Evolutionary conservation across 2,329 filamentous ascomycete species (phyloP).

Genomic region (Helminthosporium solani): DNA sequence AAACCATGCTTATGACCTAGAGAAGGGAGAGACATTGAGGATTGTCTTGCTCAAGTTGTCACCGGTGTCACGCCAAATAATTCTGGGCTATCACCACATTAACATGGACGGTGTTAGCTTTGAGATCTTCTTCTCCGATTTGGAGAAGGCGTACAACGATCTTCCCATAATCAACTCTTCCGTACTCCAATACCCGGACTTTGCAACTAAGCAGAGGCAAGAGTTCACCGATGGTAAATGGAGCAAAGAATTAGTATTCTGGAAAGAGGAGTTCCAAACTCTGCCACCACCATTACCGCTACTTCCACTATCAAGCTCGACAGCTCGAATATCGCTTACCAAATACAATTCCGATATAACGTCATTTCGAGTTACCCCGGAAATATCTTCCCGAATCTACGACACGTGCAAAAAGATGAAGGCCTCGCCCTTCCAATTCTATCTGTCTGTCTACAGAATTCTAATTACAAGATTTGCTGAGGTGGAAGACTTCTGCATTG

Average conservation of each 20-base stretch:
- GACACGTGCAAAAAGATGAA: neutral
- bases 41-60: slow-evolving; percentile 41
- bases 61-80: slow-evolving; percentile 39
- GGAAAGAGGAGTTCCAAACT: no score
- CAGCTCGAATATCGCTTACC: slow-evolving; percentile 2
- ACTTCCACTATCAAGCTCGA: slow-evolving; percentile 24
- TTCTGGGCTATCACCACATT: slow-evolving; percentile 37
- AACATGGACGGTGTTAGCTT: neutral
- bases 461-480: neutral
- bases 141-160: neutral
- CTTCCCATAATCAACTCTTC: neutral
- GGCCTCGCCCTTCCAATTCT: neutral
- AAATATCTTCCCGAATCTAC: no score
- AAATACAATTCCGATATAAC: slow-evolving; percentile 2
- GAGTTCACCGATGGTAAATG: slow-evolving; percentile 5
- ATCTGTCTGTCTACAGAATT: neutral
- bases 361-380: neutral
- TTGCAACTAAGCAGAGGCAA: no score
- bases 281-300: slow-evolving; percentile 9
- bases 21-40: slow-evolving; percentile 36
- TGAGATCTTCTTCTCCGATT: neutral
- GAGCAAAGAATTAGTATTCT: slow-evolving; percentile 1
- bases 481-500: neutral
- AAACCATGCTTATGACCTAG: slow-evolving; percentile 43
- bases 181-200: slow-evolving; percentile 1